A percentile compares a stretch with the other conserved stretches of the same genome.
Evolutionary conservation across 179 eudicot species (phyloP).

Genomic region (Nepenthes alata): DNA sequence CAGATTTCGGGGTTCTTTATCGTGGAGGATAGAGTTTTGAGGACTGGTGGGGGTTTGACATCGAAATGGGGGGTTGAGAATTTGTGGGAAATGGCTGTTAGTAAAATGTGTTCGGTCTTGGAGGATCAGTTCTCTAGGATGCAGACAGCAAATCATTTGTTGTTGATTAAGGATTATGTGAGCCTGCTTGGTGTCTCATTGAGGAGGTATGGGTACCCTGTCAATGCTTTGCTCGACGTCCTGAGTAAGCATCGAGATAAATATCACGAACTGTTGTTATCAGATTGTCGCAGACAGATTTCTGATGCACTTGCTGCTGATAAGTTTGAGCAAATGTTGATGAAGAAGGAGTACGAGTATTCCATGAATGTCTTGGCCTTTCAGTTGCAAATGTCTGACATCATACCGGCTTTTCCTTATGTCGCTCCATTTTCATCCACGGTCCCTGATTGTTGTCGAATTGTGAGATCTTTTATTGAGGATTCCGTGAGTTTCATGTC

Average conservation of each 20-base stretch:
- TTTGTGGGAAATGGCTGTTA: slow-evolving; percentile 90
- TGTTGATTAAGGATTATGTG: slow-evolving; percentile 92
- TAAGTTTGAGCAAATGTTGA: slow-evolving; percentile 87
- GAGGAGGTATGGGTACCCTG: slow-evolving; percentile 79
- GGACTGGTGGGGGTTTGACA: slow-evolving; percentile 88
- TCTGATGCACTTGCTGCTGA: slow-evolving; percentile 72
- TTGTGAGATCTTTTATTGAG: slow-evolving; percentile 87
- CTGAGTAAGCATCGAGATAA: slow-evolving; percentile 93
- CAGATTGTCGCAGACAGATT: slow-evolving; percentile 87
- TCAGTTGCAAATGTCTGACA: slow-evolving; percentile 83
- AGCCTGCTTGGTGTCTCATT: slow-evolving; percentile 83
- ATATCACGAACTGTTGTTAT: slow-evolving; percentile 77
- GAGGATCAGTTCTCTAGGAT: slow-evolving; percentile 97
- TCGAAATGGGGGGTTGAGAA: slow-evolving; percentile 90
- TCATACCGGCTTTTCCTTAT: slow-evolving; percentile 77
- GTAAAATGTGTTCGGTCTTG: slow-evolving; percentile 87
- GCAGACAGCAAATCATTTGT: slow-evolving; percentile 91
- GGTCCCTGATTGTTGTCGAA: slow-evolving; percentile 93
- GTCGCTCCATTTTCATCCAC: slow-evolving; percentile 90
- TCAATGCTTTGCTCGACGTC: slow-evolving; percentile 85
- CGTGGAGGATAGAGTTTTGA: slow-evolving; percentile 80
- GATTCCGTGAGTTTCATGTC: slow-evolving; percentile 99
- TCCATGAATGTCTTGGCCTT: slow-evolving; percentile 88
- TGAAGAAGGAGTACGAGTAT: slow-evolving; percentile 95
- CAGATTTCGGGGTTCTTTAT: slow-evolving; percentile 97